Evolutionary conservation across 495 filamentous ascomycete genomes (phyloP), one percentile per base, ranked within the genome.

Genomic region (Pyronema domesticum): DNA sequence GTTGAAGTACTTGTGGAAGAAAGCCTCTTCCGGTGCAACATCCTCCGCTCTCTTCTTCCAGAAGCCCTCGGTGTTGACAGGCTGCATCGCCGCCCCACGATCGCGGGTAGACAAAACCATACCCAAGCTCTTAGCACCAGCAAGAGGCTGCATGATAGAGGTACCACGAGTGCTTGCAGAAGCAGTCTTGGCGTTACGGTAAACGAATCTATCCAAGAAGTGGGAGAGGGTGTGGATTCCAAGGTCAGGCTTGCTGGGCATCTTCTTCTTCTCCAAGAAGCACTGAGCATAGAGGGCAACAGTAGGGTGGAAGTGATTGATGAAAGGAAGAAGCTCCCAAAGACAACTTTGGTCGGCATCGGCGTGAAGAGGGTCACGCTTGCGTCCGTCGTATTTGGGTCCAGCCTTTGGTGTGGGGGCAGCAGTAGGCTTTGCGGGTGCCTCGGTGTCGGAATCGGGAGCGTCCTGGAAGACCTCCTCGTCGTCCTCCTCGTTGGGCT

Each of bases 1-100:
- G 56, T 76, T 79, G 68, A 98, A 96, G 77, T 96, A 98, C 55
- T 83, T 79, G 69, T 98, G 91, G 77, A 98, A 98, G 78, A 98
- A 98, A 43, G 85, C 86, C 61, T 98, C 93, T 62, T 98, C 88
- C 0, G 80, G 84, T 0, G 80, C 78, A 8, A 98, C 80, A 42
- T 96, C 81, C 47, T 83, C 81, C n/a, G 77, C 73, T 66, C 83
- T 86, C 75, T 84, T 82, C 60, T 81, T 82, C 88, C 88, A 95
- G 75, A 98, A 98, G 13, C 77, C 74, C 55, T 93, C 85, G 2
- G 82, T 81, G 69, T 96, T 98, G 66, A 95, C 74, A 0, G 74
- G 78, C 23, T 68, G 66, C 23, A 33, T 37, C 2, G 65, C 62
- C 55, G 74, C 73, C 52, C 70, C 76, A n/a, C 67, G 62, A 0